phyloP scores from a whole-genome alignment of 225 moss, liverwort and hornwort species.

The Bryum argenteum region DNA sequence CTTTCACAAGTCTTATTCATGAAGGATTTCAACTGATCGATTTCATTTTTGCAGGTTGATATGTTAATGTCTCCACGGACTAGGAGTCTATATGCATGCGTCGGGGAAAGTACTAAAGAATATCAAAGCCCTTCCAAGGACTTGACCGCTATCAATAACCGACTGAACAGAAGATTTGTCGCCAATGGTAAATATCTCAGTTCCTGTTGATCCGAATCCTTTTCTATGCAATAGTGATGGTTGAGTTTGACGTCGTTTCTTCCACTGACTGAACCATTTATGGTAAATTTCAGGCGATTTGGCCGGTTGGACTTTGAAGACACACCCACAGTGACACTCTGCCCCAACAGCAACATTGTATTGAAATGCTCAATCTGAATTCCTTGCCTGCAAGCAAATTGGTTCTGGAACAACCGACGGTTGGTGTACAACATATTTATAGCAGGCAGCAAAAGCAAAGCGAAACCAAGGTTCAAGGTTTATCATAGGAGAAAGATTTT shows the following conservation, averaged over 20 bases:
- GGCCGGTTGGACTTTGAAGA: slow-evolving; percentile 77
- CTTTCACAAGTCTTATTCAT: slow-evolving; percentile 18
- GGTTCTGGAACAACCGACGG: slow-evolving; percentile 36
- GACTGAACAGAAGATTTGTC: slow-evolving; percentile 77
- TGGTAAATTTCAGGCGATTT: slow-evolving; percentile 52
- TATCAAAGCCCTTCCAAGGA: slow-evolving; percentile 98
- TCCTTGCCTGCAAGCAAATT: slow-evolving; percentile 33
- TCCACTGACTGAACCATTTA: slow-evolving; percentile 15
- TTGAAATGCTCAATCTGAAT: slow-evolving; percentile 31
- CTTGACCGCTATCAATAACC: slow-evolving; percentile 88
- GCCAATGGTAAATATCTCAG: slow-evolving; percentile 38
- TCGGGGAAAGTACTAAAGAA: slow-evolving; percentile 89
- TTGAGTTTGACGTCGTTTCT: background rate
- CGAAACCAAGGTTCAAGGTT: slow-evolving; percentile 35
- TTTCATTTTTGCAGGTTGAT: slow-evolving; percentile 60
- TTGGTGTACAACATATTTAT: slow-evolving; percentile 56
- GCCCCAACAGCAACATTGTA: slow-evolving; percentile 37
- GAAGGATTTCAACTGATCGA: background rate
- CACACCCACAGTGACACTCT: slow-evolving; percentile 51
- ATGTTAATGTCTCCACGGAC: slow-evolving; percentile 83
- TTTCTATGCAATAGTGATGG: background rate
- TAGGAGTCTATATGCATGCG: slow-evolving; percentile 87
- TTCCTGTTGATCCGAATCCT: background rate
- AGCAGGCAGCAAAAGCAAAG: slow-evolving; percentile 25
- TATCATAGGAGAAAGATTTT: slow-evolving; percentile 34